Evolutionary conservation across 1,139 yeast species (phyloP).

Genomic region (Saccharomyces pastorianus): DNA sequence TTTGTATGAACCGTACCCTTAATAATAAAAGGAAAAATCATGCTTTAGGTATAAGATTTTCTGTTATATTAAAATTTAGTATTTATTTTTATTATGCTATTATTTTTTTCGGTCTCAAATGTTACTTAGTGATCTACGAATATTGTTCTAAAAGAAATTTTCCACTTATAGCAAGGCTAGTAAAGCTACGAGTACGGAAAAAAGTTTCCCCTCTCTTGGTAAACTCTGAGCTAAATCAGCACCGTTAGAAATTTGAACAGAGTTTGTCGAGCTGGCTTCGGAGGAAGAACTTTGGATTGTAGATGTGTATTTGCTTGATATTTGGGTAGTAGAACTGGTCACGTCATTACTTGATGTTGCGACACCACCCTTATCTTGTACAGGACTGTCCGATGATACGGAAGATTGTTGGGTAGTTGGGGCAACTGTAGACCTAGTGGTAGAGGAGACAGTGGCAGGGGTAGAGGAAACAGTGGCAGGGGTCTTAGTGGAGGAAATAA

Average conservation of each 20-base stretch:
- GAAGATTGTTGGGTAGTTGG: not conserved
- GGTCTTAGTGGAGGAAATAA: constrained; percentile 8
- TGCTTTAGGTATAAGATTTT: too few relatives aligned
- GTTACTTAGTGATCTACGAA: not conserved
- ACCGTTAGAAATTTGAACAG: not conserved
- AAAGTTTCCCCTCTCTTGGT: not conserved
- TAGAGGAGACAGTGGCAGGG: constrained; percentile 10
- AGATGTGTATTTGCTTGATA: not conserved
- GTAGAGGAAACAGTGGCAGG: constrained; percentile 11
- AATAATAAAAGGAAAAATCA: too few relatives aligned
- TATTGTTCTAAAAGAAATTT: not conserved
- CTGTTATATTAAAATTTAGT: not conserved
- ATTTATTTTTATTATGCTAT: too few relatives aligned
- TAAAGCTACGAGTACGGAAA: not conserved
- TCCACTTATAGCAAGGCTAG: not conserved
- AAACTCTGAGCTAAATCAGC: not conserved
- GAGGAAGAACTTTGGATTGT: not conserved
- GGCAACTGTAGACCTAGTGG: constrained; percentile 7
- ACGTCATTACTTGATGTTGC: not conserved
- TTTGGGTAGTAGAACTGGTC: not conserved
- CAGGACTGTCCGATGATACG: constrained; percentile 6
- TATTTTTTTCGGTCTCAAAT: not conserved
- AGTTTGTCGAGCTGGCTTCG: not conserved
- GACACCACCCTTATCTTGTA: constrained; percentile 1
- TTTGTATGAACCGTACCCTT: too few relatives aligned